A percentile compares a stretch with the other conserved stretches of the same genome.
These are phyloP conservation scores for Fusarium sp. DNA, from an alignment of 2,329 filamentous ascomycete genomes.

Conservation along the genomic window DNA sequence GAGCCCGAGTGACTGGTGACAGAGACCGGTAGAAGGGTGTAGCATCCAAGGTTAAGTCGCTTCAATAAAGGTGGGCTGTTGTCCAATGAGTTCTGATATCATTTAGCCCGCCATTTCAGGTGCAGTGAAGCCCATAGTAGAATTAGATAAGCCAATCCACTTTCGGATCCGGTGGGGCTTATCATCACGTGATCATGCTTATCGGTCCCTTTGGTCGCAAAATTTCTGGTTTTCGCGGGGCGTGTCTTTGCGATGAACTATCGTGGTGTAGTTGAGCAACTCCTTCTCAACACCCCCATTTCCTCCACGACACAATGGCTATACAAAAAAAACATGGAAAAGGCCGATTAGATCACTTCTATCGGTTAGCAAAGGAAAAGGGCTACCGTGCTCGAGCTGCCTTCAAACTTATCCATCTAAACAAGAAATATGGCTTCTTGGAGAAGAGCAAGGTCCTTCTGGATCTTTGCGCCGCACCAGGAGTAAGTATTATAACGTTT, in stretches of 20 bases:
- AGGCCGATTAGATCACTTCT: slow-evolving; percentile 98
- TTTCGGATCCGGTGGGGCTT: slow-evolving; percentile 7
- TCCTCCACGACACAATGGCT: slow-evolving; percentile 70
- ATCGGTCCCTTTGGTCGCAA: slow-evolving; percentile 44
- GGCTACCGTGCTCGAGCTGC: slow-evolving; percentile 95
- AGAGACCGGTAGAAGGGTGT: slow-evolving; percentile 30
- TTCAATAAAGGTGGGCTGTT: slow-evolving; percentile 33
- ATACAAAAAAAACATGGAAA: slow-evolving; percentile 99
- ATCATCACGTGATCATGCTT: slow-evolving; percentile 51
- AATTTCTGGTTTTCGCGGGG: slow-evolving; percentile 51
- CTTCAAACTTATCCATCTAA: slow-evolving; percentile 97
- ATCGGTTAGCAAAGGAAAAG: slow-evolving; percentile 98
- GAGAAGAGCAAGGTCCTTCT: slow-evolving; percentile 96
- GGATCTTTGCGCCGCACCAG: slow-evolving; percentile 97
- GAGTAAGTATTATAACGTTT: slow-evolving; percentile 63
- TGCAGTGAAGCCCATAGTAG: slow-evolving; percentile 27
- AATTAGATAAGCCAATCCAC: slow-evolving; percentile 37
- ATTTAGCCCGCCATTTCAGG: slow-evolving; percentile 39
- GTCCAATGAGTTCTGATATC: slow-evolving; percentile 35
- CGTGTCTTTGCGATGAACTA: slow-evolving; percentile 12
- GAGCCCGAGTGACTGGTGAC: slow-evolving; percentile 36
- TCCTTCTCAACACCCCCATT: not conserved
- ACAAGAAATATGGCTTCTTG: slow-evolving; percentile 98
- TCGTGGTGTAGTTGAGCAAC: slow-evolving; percentile 17
- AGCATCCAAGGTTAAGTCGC: slow-evolving; percentile 35